Evolutionary conservation across 352 stramenopile genomes (phyloP), one percentile per base, ranked within the genome.

Genomic region (Globisporangium rhizosaccharum): DNA sequence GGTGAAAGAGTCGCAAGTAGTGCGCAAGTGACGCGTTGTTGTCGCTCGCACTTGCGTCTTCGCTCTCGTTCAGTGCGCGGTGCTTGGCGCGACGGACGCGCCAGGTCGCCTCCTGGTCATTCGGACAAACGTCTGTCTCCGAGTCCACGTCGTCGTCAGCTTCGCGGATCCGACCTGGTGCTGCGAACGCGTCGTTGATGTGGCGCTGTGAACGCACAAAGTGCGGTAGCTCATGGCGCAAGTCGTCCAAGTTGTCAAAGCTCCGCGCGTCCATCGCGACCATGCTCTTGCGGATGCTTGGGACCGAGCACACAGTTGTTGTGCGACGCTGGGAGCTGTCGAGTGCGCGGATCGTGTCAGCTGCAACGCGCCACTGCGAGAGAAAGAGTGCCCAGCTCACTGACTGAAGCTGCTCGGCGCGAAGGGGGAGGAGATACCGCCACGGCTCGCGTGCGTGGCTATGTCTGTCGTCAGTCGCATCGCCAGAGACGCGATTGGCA

Each of bases 301-400:
- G 42, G 47, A 85, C 51, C 26, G 75, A 74, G 56, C 70, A 71
- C 33, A 70, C 63, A 25, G 51, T 61, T 15, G 56, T 70, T 9
- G 41, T 39, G 15, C 28, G 61, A 14, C 51, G 42, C 17, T 56
- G 63, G 14, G 30, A 44, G 26, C 44, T 51, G 7, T 51, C 41
- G 2, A 61, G 45, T 3, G 39, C 44, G 14, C 46, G 51, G 23
- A 36, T 59, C 7, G 51, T 45, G 37, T 80, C 62, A 10, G 37
- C 52, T 18, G 66, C 56, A 26, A 69, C 65, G 6, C 74, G 70
- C 79, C 79, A 88, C 45, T 76, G 79, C 3, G 75, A 65, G 28
- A 88, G 68, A 49, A 87, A 84, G 0, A 79, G 51, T 3, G 68
- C 56, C 79, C 79, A 88, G 44, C 71, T 85, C 26, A 88, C 54